Percentiles rank a stretch among this genome's conserved stretches.
These are phyloP conservation scores for Diaporthe vaccinii DNA, from an alignment of 2,329 filamentous ascomycete genomes.

Conservation along the genomic window DNA sequence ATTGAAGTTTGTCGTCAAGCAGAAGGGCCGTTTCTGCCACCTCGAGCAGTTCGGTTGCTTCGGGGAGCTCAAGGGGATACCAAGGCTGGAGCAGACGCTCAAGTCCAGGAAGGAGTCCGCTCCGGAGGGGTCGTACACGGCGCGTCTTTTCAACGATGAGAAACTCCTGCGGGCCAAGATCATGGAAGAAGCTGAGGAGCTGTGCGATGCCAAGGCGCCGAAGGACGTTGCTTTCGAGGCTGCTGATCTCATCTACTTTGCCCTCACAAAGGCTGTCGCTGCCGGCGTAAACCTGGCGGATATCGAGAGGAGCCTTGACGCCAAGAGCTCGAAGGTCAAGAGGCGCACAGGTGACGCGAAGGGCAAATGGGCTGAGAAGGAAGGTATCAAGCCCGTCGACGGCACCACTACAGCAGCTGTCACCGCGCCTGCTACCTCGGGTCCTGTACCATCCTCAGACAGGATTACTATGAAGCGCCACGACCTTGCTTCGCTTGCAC, in stretches of 20 bases:
- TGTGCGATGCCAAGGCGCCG: slow-evolving; percentile 86
- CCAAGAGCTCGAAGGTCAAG: slow-evolving; percentile 96
- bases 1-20: slow-evolving; percentile 88
- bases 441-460: slow-evolving; percentile 48
- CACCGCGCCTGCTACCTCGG: slow-evolving; percentile 47
- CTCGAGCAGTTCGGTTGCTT: slow-evolving; percentile 94
- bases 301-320: slow-evolving; percentile 91
- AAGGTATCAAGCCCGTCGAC: slow-evolving; percentile 70
- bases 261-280: slow-evolving; percentile 87
- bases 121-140: slow-evolving; percentile 92
- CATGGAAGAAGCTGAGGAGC: slow-evolving; percentile 96
- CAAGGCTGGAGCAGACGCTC: slow-evolving; percentile 89
- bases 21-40: slow-evolving; percentile 95
- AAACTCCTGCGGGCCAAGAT: slow-evolving; percentile 95
- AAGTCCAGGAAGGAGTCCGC: slow-evolving; percentile 85
- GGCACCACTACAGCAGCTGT: slow-evolving; percentile 52
- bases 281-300: slow-evolving; percentile 89
- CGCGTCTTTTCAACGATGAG: slow-evolving; percentile 90
- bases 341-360: slow-evolving; percentile 94
- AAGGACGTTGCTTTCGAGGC: slow-evolving; percentile 94
- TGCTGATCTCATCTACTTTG: slow-evolving; percentile 96
- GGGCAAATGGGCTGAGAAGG: slow-evolving; percentile 89
- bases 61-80: slow-evolving; percentile 84
- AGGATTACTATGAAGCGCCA: slow-evolving; percentile 88
- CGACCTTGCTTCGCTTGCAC: slow-evolving; percentile 74